Evolutionary conservation across 352 stramenopile genomes (phyloP), one percentile per base, ranked within the genome.

Genomic region (Phytophthora pisi): DNA sequence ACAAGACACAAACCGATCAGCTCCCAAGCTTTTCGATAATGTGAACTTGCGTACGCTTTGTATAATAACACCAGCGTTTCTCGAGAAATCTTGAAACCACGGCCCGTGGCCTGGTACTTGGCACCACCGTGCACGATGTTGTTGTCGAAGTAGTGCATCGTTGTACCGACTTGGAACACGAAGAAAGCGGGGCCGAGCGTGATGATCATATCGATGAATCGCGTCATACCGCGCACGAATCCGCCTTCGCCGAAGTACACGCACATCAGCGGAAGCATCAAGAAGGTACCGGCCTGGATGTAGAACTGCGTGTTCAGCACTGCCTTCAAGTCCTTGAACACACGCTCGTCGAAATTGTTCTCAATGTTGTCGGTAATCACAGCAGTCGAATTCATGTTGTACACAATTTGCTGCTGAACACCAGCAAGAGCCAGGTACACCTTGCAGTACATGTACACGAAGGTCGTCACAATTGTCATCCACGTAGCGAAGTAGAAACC

Each of bases 361-460:
- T 47, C 75, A 49, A 77, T 63, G 55, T 92, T 92, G 7, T 68
- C 18, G 0, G 66, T 86, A 52, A 92, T 90, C 16, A 92, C 74
- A 10, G 68, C 63, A 2, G 81, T 89, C 43, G 73, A 73, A 67
- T 91, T 89, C 84, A 92, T 92, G 40, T 61, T 56, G 53, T 78
- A 84, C 18, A 92, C 75, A 61, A 92, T 87, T 20, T 91, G 72
- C 40, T 78, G 58, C 62, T 92, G 84, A 5, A 90, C 81, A 66
- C 85, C 85, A 10, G 80, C 68, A 18, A 93, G 57, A 15, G 81
- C 83, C 28, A 92, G 64, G 68, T 93, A 93, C 51, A 93, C 81
- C 68, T 93, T 93, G 64, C 77, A 78, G 70, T 92, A 93, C 81
- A 93, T 93, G 75, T 91, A 93, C 50, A 93, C 82, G 53, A 87